Conservation (phyloP, 352 stramenopile species). For the Phytopythium sindhum region DNA sequence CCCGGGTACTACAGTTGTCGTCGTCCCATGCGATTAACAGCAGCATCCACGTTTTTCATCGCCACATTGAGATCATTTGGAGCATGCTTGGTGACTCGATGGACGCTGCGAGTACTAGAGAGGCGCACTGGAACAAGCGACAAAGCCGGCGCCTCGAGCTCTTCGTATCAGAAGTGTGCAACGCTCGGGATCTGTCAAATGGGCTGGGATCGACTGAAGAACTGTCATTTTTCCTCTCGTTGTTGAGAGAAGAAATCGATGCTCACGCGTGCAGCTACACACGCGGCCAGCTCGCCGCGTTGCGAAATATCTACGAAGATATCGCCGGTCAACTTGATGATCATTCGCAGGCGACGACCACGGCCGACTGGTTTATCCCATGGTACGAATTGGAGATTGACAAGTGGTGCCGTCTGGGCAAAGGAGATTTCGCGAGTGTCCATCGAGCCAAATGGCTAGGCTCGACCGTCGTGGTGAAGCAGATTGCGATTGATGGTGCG, state of each 20-base stretch:
- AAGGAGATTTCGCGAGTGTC: background rate
- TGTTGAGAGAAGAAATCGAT: background rate
- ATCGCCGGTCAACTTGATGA: background rate
- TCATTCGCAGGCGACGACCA: too few relatives aligned
- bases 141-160: background rate
- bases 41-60: background rate
- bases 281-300: background rate
- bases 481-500: slow-evolving; percentile 5
- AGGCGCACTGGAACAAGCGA: background rate
- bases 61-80: background rate
- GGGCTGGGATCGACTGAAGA: background rate
- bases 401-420: background rate
- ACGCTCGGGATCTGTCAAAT: background rate
- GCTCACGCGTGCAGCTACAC: background rate
- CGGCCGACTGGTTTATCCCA: background rate
- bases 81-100: background rate
- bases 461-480: slow-evolving; percentile 20
- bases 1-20: background rate
- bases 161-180: background rate
- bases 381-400: slow-evolving; percentile 4
- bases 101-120: background rate
- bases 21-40: background rate
- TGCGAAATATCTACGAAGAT: background rate
- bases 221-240: background rate
- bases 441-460: background rate